These are phyloP conservation scores for Penicillium thymicola DNA, from an alignment of 2,329 filamentous ascomycete genomes.

Conservation along the genomic window DNA sequence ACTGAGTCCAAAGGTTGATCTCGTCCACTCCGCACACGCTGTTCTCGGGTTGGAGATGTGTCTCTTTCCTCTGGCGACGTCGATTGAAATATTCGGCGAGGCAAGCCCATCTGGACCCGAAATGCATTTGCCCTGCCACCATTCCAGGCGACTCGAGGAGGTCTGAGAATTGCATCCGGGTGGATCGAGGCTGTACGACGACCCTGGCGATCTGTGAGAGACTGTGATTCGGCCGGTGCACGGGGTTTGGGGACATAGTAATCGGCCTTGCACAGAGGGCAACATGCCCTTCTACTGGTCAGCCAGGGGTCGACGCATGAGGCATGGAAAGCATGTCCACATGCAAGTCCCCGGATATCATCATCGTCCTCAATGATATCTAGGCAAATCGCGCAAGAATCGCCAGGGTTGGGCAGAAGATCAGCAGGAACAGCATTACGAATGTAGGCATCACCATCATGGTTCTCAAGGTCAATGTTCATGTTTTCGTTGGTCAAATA, in stretches of 20 bases:
- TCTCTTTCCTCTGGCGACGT: constrained; percentile 26
- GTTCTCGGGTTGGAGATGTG: constrained; percentile 14
- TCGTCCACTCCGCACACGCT: not conserved
- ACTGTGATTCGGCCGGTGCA: constrained; percentile 48
- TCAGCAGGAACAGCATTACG: constrained; percentile 78
- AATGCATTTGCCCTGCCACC: constrained; percentile 32
- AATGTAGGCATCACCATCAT: constrained; percentile 73
- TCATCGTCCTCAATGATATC: constrained; percentile 93
- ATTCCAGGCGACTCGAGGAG: constrained; percentile 36
- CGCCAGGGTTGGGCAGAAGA: constrained; percentile 74
- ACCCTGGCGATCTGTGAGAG: constrained; percentile 31
- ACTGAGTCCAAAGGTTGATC: not conserved
- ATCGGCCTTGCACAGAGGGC: constrained; percentile 95
- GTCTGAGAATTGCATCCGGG: constrained; percentile 25
- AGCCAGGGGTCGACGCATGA: constrained; percentile 96
- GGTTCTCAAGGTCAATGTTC: constrained; percentile 58
- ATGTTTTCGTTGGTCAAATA: constrained; percentile 44
- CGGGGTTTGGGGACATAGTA: constrained; percentile 94
- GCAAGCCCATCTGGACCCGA: constrained; percentile 34
- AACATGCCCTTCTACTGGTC: constrained; percentile 89
- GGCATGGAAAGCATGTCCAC: constrained; percentile 97
- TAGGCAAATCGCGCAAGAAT: constrained; percentile 94
- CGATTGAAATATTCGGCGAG: constrained; percentile 36
- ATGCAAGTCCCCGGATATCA: constrained; percentile 88
- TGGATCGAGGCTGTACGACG: constrained; percentile 27